These are phyloP conservation scores for Rhododendron simsii DNA, from an alignment of 148 eudicot species.

Conservation along the genomic window DNA sequence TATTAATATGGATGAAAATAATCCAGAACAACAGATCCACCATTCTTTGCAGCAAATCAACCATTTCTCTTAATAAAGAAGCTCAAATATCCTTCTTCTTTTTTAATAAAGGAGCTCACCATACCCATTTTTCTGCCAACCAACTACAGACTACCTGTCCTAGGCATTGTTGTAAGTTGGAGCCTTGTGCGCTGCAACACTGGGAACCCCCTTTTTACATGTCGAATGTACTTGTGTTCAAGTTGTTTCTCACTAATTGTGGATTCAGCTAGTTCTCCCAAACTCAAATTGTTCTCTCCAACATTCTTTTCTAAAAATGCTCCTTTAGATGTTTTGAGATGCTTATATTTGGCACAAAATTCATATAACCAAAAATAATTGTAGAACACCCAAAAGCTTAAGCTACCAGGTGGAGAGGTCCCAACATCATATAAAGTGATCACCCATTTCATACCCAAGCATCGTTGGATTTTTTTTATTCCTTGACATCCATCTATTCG, in stretches of 20 bases:
- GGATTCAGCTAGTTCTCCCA: not conserved
- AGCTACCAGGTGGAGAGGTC: no score
- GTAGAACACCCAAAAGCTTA: no score
- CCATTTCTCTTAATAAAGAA: not conserved
- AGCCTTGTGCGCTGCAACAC: not conserved
- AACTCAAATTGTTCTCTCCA: not conserved
- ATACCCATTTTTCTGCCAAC: not conserved
- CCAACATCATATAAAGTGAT: no score
- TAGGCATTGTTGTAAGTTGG: not conserved
- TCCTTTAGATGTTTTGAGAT: not conserved
- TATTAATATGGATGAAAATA: not conserved
- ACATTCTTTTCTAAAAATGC: not conserved
- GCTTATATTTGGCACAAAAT: not conserved
- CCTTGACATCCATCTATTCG: no score
- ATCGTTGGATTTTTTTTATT: no score
- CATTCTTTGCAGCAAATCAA: not conserved
- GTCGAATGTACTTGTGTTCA: no score
- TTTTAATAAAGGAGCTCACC: not conserved
- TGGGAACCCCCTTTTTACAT: not conserved
- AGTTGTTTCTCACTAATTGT: not conserved
- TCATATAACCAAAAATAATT: not conserved
- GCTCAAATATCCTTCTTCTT: not conserved
- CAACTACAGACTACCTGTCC: not conserved
- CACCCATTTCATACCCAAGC: no score
- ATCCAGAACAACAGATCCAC: not conserved